Percentiles rank a stretch among this genome's conserved stretches.
phyloP scores from a whole-genome alignment of 139 green algal species.

The Limnomonas spitsbergensis region DNA sequence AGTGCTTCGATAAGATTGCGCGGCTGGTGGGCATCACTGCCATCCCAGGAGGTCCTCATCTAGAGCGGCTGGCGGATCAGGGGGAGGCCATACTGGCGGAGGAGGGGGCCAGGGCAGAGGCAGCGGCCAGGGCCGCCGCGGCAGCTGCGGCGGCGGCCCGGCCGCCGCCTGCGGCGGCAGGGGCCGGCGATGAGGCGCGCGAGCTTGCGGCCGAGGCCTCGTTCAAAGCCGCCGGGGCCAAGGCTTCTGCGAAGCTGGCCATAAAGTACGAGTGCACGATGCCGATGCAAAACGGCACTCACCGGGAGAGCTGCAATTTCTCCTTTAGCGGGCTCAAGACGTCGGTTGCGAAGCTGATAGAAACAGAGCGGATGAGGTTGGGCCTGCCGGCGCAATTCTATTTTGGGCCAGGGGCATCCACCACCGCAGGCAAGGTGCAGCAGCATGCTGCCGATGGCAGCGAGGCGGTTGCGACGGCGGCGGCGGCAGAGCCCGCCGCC shows the following conservation, averaged over 20 bases:
- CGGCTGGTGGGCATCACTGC: conserved; percentile 79
- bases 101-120: conserved; percentile 13
- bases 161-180: not conserved
- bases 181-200: too few species aligned
- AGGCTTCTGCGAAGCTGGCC: conserved; percentile 21
- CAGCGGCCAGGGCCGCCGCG: not conserved
- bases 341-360: too few species aligned
- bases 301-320: conserved; percentile 42
- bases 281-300: conserved; percentile 14
- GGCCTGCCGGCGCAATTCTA: conserved; percentile 6
- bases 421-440: not conserved
- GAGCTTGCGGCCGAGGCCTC: not conserved
- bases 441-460: not conserved
- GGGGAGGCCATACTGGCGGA: not conserved
- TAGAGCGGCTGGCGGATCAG: conserved; percentile 65
- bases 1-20: conserved; percentile 88
- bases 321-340: conserved; percentile 41
- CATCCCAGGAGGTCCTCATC: conserved; percentile 62
- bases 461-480: not conserved
- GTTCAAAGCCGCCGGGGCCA: conserved; percentile 42
- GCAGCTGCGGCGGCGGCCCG: not conserved
- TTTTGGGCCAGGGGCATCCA: not conserved
- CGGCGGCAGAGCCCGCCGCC: not conserved
- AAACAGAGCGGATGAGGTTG: not conserved
- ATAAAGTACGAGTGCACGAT: not conserved